Base-by-base conservation (phyloP, 768 basidiomycete species). In the Termitomyces sp. region DNA sequence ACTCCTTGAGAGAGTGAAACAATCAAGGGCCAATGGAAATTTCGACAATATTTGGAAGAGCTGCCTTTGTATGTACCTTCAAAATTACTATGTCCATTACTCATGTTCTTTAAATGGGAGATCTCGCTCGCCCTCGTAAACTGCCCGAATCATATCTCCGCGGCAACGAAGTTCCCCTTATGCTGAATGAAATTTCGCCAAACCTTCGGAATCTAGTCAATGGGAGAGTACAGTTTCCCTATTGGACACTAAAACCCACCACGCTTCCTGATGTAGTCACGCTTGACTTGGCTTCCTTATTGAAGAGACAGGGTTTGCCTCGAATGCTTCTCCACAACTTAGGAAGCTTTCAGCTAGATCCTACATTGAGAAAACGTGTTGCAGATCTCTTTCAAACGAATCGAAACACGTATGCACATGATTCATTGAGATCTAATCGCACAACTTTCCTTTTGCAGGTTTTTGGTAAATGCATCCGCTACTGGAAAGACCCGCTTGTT, bases 401-500 rank as follows among this genome's bases (percentile, higher is more conserved):
- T 12, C 26, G 6, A 17, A 47, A 55, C 12, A 55, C 47, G 47
- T 55, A 22, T 2, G 47, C 30, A 12, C 1, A 6, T 40, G 5
- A 38, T 53, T 12, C 8, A 43, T 5, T 7, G 5, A 15, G 3
- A 17, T 42, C 26, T n/a, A 45, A 9, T 14, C 15, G 38, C 2
- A 9, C 40, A 22, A 34, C 19, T 9, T 9, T 10, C 3, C 41
- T 34, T 43, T 10, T 35, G 9, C 15, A 48, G 54, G 21, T 32
- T 55, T 34, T 15, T 55, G 1, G 46, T 55, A 9, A 55, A 55
- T 19, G 38, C 44, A 14, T 45, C 57, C 2, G 57, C 22, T 0
- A 54, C 57, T 0, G 44, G 43, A 7, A 55, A 58, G 45, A 54
- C 52, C 3, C 57, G 57, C 8, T 43, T 58, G 22, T 21, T 43